Percentiles rank a stretch among this genome's conserved stretches.
Conservation (phyloP, 2,329 filamentous ascomycete species). For the Fusarium secorum region DNA sequence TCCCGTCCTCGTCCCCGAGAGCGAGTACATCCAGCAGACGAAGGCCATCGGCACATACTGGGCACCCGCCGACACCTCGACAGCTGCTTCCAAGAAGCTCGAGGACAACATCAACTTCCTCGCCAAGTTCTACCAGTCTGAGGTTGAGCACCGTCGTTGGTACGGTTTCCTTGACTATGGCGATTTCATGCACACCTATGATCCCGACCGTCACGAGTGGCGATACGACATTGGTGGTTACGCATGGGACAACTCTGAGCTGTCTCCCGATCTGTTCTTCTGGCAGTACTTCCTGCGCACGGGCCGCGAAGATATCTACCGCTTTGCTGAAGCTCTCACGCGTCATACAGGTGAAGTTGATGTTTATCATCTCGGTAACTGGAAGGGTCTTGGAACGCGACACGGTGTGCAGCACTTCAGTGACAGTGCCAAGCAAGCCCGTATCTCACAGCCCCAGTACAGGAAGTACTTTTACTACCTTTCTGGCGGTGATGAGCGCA, state of each 20-base stretch:
- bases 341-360: slow-evolving; percentile 69
- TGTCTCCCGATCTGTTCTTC: slow-evolving; percentile 69
- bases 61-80: slow-evolving; percentile 50
- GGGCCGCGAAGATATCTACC: slow-evolving; percentile 63
- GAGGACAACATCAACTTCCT: slow-evolving; percentile 65
- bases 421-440: slow-evolving; percentile 68
- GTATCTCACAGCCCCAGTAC: slow-evolving; percentile 64
- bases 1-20: slow-evolving; percentile 58
- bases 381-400: slow-evolving; percentile 67
- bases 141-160: slow-evolving; percentile 66
- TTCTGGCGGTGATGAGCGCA: slow-evolving; percentile 64
- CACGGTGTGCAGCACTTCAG: slow-evolving; percentile 69
- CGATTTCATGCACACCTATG: slow-evolving; percentile 70
- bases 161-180: slow-evolving; percentile 71
- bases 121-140: slow-evolving; percentile 61
- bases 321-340: slow-evolving; percentile 65
- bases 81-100: slow-evolving; percentile 46
- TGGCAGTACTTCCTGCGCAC: slow-evolving; percentile 70
- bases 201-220: slow-evolving; percentile 66
- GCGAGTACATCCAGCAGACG: slow-evolving; percentile 59
- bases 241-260: slow-evolving; percentile 71
- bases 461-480: slow-evolving; percentile 64
- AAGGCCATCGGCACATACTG: slow-evolving; percentile 65
- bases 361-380: slow-evolving; percentile 66
- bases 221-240: slow-evolving; percentile 70